These are phyloP conservation scores for Buxus sempervirens DNA, from an alignment of 164 flowering plant species.

Conservation along the genomic window DNA sequence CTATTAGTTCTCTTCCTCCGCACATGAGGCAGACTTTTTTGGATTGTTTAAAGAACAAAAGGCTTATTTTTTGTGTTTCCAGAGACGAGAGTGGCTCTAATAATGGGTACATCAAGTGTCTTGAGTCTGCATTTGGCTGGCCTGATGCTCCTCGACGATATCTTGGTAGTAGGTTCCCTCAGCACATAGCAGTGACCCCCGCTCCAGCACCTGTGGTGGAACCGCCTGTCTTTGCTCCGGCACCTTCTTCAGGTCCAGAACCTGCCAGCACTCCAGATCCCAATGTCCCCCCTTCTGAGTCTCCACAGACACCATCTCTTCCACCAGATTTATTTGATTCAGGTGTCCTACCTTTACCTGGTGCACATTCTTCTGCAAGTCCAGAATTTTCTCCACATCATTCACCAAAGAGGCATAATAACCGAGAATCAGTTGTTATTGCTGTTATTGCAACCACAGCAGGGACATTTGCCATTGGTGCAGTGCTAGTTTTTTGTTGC, in stretches of 20 bases:
- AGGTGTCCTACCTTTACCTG: constrained; percentile 19
- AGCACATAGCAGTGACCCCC: constrained; percentile 23
- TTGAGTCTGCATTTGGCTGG: constrained; percentile 30
- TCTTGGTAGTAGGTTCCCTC: constrained; percentile 21
- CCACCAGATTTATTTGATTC: constrained; percentile 21
- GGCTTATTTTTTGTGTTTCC: constrained; percentile 24
- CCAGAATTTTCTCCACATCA: constrained; percentile 22
- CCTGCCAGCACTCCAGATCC: constrained; percentile 27
- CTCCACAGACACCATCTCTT: constrained; percentile 24
- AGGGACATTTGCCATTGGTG: constrained; percentile 51
- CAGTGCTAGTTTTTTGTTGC: constrained; percentile 52
- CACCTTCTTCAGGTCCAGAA: constrained; percentile 24
- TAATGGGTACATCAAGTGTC: constrained; percentile 32
- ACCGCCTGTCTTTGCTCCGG: constrained; percentile 17
- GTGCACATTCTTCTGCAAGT: constrained; percentile 15
- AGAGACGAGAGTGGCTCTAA: constrained; percentile 41
- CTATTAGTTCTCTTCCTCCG: constrained; percentile 38
- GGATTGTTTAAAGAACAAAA: constrained; percentile 46
- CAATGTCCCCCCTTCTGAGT: constrained; percentile 13
- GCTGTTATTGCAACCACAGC: constrained; percentile 71
- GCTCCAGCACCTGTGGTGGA: constrained; percentile 30
- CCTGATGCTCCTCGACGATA: constrained; percentile 29
- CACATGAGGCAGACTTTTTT: constrained; percentile 39
- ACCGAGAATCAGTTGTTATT: constrained; percentile 36
- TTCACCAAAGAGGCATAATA: constrained; percentile 14